phyloP scores from a whole-genome alignment of 2,329 filamentous ascomycete species.

The Daldinia eschscholtzii region DNA sequence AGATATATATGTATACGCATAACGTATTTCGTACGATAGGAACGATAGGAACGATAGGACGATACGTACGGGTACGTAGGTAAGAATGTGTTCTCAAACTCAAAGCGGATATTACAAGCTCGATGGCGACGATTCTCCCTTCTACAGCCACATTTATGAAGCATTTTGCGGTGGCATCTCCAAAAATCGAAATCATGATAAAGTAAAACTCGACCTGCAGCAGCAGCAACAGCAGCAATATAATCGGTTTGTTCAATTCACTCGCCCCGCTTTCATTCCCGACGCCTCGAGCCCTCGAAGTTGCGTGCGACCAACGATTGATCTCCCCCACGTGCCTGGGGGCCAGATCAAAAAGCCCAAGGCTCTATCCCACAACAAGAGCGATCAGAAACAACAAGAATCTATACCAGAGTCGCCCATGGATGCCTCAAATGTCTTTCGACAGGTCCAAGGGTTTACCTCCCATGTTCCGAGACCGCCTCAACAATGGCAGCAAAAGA shows the following conservation, averaged over 20 bases:
- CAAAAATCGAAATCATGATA: constrained; percentile 36
- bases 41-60: neutral
- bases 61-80: constrained; percentile 6
- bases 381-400: constrained; percentile 29
- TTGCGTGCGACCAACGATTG: constrained; percentile 45
- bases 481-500: constrained; percentile 49
- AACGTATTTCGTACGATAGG: constrained; percentile 7
- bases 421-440: constrained; percentile 71
- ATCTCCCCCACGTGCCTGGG: constrained; percentile 41
- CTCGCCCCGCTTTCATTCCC: constrained; percentile 33
- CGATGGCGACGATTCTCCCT: constrained; percentile 38
- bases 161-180: constrained; percentile 34
- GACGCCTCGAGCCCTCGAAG: constrained; percentile 41
- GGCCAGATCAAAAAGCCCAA: constrained; percentile 38
- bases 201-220: constrained; percentile 30
- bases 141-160: constrained; percentile 41
- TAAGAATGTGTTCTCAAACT: constrained; percentile 41
- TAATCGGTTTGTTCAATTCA: constrained; percentile 25
- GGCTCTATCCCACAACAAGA: constrained; percentile 24
- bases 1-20: constrained; percentile 12
- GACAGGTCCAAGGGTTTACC: constrained; percentile 65
- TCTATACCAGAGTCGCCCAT: constrained; percentile 55
- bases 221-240: constrained; percentile 23
- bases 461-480: constrained; percentile 58
- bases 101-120: constrained; percentile 32